phyloP scores from a whole-genome alignment of 2,329 filamentous ascomycete species.

The Arthrobotrys pseudoclavata region DNA sequence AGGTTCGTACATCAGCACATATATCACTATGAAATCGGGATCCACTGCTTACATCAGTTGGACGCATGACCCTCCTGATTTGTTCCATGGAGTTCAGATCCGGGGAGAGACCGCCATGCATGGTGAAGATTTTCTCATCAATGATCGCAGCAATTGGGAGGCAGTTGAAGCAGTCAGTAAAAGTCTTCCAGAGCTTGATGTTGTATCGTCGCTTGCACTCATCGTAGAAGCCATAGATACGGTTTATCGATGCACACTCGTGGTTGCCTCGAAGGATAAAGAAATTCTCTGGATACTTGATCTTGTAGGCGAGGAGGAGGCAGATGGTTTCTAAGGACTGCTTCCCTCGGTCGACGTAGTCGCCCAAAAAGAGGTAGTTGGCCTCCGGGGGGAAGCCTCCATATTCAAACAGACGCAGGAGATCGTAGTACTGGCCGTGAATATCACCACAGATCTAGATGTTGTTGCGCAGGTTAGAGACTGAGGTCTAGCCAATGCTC shows the following conservation, averaged over 20 bases:
- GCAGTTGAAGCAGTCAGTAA: conserved; percentile 99
- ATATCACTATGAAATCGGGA: conserved; percentile 57
- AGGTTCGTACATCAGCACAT: conserved; percentile 60
- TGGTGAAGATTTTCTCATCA: conserved; percentile 99
- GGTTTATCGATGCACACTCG: conserved; percentile 98
- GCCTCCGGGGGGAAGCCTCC: conserved; percentile 98
- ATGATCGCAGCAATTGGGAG: conserved; percentile 98
- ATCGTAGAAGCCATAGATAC: conserved; percentile 99
- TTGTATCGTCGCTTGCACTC: conserved; percentile 99
- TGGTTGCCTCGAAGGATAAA: conserved; percentile 99
- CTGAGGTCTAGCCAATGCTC: background rate
- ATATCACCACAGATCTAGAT: conserved; percentile 97
- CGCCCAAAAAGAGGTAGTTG: conserved; percentile 99
- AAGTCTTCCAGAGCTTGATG: conserved; percentile 99
- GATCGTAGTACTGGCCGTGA: conserved; percentile 98
- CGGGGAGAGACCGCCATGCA: conserved; percentile 97
- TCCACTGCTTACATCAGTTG: conserved; percentile 85
- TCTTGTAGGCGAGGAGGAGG: conserved; percentile 96
- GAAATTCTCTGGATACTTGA: conserved; percentile 99
- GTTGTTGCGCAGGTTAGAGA: background rate
- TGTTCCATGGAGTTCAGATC: conserved; percentile 99
- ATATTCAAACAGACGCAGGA: conserved; percentile 97
- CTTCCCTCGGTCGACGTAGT: conserved; percentile 99
- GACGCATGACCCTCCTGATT: conserved; percentile 98
- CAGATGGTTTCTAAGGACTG: conserved; percentile 99